These are phyloP conservation scores for Citrus australasica DNA, from an alignment of 345 rosid species.

Conservation along the genomic window DNA sequence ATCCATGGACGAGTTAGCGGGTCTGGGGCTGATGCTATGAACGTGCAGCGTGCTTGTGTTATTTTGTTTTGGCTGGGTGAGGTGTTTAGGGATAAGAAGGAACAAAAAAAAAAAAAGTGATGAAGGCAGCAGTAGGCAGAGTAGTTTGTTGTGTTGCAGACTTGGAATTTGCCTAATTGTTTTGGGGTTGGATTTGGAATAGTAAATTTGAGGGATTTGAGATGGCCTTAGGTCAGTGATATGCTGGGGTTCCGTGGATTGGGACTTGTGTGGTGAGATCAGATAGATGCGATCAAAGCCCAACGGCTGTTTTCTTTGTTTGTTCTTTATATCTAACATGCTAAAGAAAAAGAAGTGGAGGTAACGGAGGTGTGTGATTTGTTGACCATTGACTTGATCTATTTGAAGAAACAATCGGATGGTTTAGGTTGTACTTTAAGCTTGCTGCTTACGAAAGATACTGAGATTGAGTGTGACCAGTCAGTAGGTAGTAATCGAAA, in stretches of 20 bases:
- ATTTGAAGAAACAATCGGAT: not conserved
- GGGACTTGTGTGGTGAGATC: constrained; percentile 23
- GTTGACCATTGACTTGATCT: constrained; percentile 52
- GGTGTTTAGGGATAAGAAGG: not conserved
- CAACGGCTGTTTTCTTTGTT: constrained; percentile 16
- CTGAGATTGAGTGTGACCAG: not conserved
- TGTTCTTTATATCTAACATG: constrained; percentile 14
- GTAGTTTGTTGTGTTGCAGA: not conserved
- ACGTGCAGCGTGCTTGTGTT: constrained; percentile 34
- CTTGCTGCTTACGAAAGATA: not conserved
- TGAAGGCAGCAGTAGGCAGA: not conserved
- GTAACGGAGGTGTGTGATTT: constrained; percentile 8
- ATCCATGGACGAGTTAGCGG: constrained; percentile 27
- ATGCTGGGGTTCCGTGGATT: constrained; percentile 17
- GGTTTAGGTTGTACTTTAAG: not conserved
- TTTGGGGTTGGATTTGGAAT: not conserved
- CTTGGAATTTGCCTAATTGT: not conserved
- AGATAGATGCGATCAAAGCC: not conserved
- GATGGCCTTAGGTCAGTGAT: not conserved
- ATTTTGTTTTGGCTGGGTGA: not conserved
- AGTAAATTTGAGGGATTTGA: not conserved
- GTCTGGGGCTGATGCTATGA: constrained; percentile 30
- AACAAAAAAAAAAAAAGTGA: not conserved
- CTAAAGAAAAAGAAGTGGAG: constrained; percentile 20
- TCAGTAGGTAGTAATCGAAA: not conserved